Evolutionary conservation across 371 early-diverging fungal genomes (phyloP), one percentile per base, ranked within the genome.

Genomic region (Apophysomyces variabilis): DNA sequence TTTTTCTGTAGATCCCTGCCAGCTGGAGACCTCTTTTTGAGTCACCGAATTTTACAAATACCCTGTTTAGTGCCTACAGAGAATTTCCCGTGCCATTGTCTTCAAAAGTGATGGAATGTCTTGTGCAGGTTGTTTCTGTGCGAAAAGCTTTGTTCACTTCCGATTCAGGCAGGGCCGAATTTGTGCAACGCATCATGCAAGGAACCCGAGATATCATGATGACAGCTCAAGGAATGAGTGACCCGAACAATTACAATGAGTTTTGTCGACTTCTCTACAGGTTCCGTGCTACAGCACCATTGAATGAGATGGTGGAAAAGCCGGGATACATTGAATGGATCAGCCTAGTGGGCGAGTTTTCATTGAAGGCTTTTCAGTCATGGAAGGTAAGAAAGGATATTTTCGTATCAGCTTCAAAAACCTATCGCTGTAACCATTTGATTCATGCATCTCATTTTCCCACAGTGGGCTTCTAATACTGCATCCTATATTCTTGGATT

Each of bases 141-240:
- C 90, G 96, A 32, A 85, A 95, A 26, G 91, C 94, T 1, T 76
- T 95, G 37, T 95, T 92, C 71, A 85, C 75, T 43, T 90, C 91
- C 14, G 87, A 89, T 4, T 66, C 66, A 0, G 86, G 87, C 46
- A 87, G 92, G 14, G 62, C 74, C 2, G 69, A 73, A 43, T 93
- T 92, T 67, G 79, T 94, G 9, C 68, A 77, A 37, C 78, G 80
- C 26, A 84, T 93, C 63, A 83, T 93, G 79, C 75, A 84, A 26
- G 92, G 89, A 9, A 88, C 87, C 1, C 68, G 75, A 1, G 80
- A 87, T 58, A 87, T 93, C 7, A 71, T 95, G 37, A 64, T 76
- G 0, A 73, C 74, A 7, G 77, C 84, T 0, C 69, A 77, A 26
- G 87, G 89, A 5, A 73, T 93, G 63, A 76, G 80, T 18, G 89